phyloP scores from a whole-genome alignment of 805 yeast species.

The Nakazawaea holstii region DNA sequence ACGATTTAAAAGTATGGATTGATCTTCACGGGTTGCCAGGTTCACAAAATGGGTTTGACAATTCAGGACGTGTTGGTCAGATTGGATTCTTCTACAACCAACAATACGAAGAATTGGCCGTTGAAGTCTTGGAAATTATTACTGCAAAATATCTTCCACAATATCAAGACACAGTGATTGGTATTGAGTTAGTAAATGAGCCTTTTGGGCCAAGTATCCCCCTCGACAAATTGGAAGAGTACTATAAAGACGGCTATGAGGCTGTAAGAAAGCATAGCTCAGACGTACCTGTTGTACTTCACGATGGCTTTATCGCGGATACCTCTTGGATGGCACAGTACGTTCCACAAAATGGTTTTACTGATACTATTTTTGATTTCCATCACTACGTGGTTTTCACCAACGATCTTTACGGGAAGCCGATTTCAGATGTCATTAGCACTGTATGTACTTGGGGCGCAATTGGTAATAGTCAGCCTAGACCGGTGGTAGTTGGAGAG shows the following conservation, averaged over 20 bases:
- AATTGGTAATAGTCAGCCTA: conserved; percentile 30
- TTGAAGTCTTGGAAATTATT: conserved; percentile 44
- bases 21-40: conserved; percentile 83
- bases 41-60: conserved; percentile 83
- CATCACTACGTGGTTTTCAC: conserved; percentile 90
- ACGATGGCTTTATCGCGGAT: conserved; percentile 57
- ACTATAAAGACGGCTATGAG: conserved; percentile 36
- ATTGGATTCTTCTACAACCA: conserved; percentile 47
- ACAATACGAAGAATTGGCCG: conserved; percentile 41
- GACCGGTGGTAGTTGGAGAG: conserved; percentile 59
- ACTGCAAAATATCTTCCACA: conserved; percentile 43
- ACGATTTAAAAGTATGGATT: conserved; percentile 62
- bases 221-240: conserved; percentile 34
- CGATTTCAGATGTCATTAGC: conserved; percentile 56
- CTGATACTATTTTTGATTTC: conserved; percentile 74
- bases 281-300: conserved; percentile 45
- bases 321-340: conserved; percentile 51
- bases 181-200: conserved; percentile 67
- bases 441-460: conserved; percentile 47
- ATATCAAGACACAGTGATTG: conserved; percentile 52
- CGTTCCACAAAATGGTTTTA: conserved; percentile 23
- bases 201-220: conserved; percentile 55
- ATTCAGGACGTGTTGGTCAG: conserved; percentile 58
- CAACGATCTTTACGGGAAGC: conserved; percentile 47
- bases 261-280: conserved; percentile 36